Evolutionary conservation across 345 rosid genomes (phyloP).

Genomic region (Dovyalis caffra): DNA sequence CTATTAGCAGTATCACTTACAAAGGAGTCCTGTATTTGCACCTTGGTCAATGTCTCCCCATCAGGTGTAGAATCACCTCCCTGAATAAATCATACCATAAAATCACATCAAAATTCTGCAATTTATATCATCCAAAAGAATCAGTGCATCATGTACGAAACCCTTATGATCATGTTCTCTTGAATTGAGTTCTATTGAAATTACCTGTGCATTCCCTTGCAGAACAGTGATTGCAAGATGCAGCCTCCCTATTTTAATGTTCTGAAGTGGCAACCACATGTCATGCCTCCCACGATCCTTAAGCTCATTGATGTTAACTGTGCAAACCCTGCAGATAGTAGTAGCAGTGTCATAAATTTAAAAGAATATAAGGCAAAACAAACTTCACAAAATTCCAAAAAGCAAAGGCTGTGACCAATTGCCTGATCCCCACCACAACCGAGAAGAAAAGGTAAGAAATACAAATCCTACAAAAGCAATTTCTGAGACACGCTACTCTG

Average conservation of each 20-base stretch:
- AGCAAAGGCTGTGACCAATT: too few species aligned
- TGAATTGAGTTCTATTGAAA: slow-evolving; percentile 7
- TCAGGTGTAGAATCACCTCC: slow-evolving; percentile 26
- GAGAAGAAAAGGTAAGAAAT: too few species aligned
- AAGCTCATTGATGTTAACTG: slow-evolving; percentile 54
- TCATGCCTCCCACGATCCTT: slow-evolving; percentile 78
- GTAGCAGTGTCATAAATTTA: slow-evolving; percentile 4
- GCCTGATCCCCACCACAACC: too few species aligned
- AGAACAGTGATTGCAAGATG: slow-evolving; percentile 70
- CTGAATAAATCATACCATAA: slow-evolving; percentile 31
- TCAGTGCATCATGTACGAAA: not conserved
- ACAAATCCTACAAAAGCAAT: too few species aligned
- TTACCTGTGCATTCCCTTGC: slow-evolving; percentile 56
- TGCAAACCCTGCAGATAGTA: slow-evolving; percentile 50
- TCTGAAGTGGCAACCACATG: slow-evolving; percentile 86
- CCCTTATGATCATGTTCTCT: not conserved
- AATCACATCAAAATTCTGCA: slow-evolving; percentile 6
- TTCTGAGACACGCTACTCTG: too few species aligned
- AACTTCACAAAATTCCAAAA: not conserved
- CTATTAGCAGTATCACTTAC: slow-evolving; percentile 31
- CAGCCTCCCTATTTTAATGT: slow-evolving; percentile 77
- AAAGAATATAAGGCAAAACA: not conserved
- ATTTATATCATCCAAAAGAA: not conserved
- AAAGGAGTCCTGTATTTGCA: slow-evolving; percentile 36
- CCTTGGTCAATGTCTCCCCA: slow-evolving; percentile 38